Base-by-base conservation (phyloP, 2,329 filamentous ascomycete species). In the Diaporthe amygdali region DNA sequence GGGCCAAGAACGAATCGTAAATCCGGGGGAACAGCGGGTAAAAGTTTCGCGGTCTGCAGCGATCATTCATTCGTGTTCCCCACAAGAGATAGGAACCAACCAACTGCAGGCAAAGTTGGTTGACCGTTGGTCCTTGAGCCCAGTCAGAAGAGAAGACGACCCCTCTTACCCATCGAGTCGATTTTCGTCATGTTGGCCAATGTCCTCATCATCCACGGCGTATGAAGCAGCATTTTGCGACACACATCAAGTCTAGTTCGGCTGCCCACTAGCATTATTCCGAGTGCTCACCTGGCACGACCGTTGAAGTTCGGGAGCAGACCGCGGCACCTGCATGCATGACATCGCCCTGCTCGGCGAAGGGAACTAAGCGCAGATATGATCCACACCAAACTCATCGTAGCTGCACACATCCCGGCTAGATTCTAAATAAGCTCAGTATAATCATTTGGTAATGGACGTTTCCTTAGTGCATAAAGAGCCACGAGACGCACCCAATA, bases 381-480 rank as follows among this genome's bases (percentile, higher is more conserved):
- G 59, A 49, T 64, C 59, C 59, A 64, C 59, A 64, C 30, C 59
- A 49, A 6, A 5, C 39, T n/a, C 56, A 8, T 3, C 39, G 2
- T 3, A 34, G 41, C 59, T 34, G 59, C 59, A 34, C 59, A 34
- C 27, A 68, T 44, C 27, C 34, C n/a, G 55, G 46, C 59, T 30
- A 41, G 68, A 49, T 27, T 66, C 47, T 69, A 66, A 54, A 69
- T 69, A 69, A 66, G 56, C 47, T 66, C 55, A 44, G 30, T 49
- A 66, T 69, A 69, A 69, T 69, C 56, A 66, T 66, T 69, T 66
- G 39, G 56, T 69, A 69, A 69, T 69, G 25, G 34, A 22, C 32
- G 44, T 44, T 25, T 22, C 5, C 46, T 30, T 44, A 20, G 34
- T 51, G 52, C 56, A 32, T 37, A 41, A 63, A 52, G 32, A 54